Evolutionary conservation across 2,329 filamentous ascomycete species (phyloP), one percentile per base, ranked within the genome.

Genomic region (Calcarisporium arbuscula): DNA sequence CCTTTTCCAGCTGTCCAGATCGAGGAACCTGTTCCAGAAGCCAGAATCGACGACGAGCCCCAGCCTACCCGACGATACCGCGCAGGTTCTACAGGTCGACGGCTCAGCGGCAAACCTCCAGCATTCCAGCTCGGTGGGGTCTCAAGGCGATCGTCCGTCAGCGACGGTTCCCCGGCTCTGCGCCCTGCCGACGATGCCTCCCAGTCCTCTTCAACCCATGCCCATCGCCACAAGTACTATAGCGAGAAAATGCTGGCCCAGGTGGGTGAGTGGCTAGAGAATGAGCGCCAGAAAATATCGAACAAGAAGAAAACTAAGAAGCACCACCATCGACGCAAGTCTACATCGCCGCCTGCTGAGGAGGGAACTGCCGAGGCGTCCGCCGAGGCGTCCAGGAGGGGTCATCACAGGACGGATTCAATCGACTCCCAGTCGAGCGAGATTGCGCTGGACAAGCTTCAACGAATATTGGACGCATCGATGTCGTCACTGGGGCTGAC

Each of bases 241-340:
- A 67, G 67, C 34, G 67, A 79, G 46, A 74, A 69, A 43, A 59
- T 94, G 7, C 61, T 92, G 19, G 70, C 79, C 15, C 85, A 94
- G 52, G 79, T 95, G 11, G 72, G 76, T 18, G 78, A 85, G 45
- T 96, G 90, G 90, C 64, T 95, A 25, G 78, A 89, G 47, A 75
- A 81, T 32, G 88, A 95, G 60, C 83, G 81, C 52, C 62, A 68
- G 20, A 77, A 78, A 47, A 70, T 72, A 25, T 60, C 68, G 8
- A 68, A 70, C 32, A 77, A 70, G 51, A 70, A 52, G 46, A 67
- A 50, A 39, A 51, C 47, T 33, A 70, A 52, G 46, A 67, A 50
- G 40, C 50, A 47, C 33, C 39, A 65, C 57, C 53, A 51, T 23
- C 64, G 57, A 41, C 65, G 60, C 47, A 68, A 61, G 52, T 59